Conservation (phyloP, 352 stramenopile genomes). For the Elongisporangium anandrum region DNA sequence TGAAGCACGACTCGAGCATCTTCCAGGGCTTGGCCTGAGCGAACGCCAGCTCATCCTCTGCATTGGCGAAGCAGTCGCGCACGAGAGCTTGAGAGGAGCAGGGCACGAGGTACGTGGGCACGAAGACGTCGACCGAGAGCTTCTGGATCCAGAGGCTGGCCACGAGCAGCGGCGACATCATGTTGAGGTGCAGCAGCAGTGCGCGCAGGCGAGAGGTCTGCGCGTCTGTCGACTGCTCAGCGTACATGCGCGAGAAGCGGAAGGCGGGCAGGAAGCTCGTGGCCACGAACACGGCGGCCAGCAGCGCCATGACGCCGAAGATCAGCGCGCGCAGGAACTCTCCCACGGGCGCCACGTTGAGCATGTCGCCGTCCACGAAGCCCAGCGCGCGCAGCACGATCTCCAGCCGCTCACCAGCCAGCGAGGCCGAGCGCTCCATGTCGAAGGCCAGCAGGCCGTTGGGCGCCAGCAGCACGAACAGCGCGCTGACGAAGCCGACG, state of each 20-base stretch:
- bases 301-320: slow-evolving; percentile 29
- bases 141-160: slow-evolving; percentile 51
- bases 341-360: slow-evolving; percentile 30
- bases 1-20: slow-evolving; percentile 54
- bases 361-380: slow-evolving; percentile 56
- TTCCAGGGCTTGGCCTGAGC: slow-evolving; percentile 5
- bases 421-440: slow-evolving; percentile 37
- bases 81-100: slow-evolving; percentile 35
- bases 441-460: slow-evolving; percentile 65
- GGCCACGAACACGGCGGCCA: slow-evolving; percentile 52
- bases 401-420: slow-evolving; percentile 30
- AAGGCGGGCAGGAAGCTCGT: slow-evolving; percentile 71
- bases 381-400: slow-evolving; percentile 54
- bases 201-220: slow-evolving; percentile 25
- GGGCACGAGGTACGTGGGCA: slow-evolving; percentile 39
- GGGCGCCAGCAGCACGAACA: slow-evolving; percentile 60
- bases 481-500: slow-evolving; percentile 49
- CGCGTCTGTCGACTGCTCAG: slow-evolving; percentile 52
- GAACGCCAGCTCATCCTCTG: slow-evolving; percentile 22
- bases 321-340: slow-evolving; percentile 18
- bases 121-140: slow-evolving; percentile 39
- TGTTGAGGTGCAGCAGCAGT: slow-evolving; percentile 64
- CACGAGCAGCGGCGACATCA: slow-evolving; percentile 55
- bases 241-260: slow-evolving; percentile 77
- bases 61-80: slow-evolving; percentile 48